Evolutionary conservation across 2,329 filamentous ascomycete species (phyloP), one percentile per base, ranked within the genome.

Genomic region (Ramularia collo-cygni): DNA sequence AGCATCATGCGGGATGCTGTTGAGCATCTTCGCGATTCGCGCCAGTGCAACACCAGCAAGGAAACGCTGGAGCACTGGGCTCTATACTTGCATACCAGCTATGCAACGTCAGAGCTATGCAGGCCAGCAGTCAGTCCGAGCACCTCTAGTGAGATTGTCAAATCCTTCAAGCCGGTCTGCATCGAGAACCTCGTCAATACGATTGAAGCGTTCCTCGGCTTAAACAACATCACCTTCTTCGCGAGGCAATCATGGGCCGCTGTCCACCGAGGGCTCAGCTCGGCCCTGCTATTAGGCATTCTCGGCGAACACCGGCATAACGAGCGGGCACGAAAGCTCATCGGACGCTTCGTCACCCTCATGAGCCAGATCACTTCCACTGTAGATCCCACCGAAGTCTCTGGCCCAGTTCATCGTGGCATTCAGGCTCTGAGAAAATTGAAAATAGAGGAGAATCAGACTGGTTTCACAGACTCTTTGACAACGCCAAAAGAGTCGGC

Each of bases 61-160:
- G 70, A 80, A 46, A 75, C 77, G 45, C 59, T 80, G 2, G 74
- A 81, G 55, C 71, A 77, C 44, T 74, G 77, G 58, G 75, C 73
- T 0, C 56, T 80, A 4, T 77, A 78, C 51, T 61, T 81, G 3
- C 77, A 81, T 54, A 72, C 74, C 14, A 78, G 75, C 6, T 81
- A 80, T 56, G 72, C 78, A 43, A 71, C 71, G 15, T 79, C 76
- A 4, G 77, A 80, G 59, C 70, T 80, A 21, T 79, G 74, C 53
- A 70, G 77, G 21, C 75, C 76, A 24, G 73, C 76, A 16, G 69
- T 81, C 52, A 78, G 75, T 51, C 67, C 71, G 8, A 63, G 65
- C 30, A 64, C 64, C 7, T 67, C 70, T 28, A 58, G 59, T 36
- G 68, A 69, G 30, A 57, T 69, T 28, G 64, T 58, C 46, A 66